A percentile compares a stretch with the other conserved stretches of the same genome.
These are phyloP conservation scores for Triangularia verruculosa DNA, from an alignment of 2,329 filamentous ascomycete genomes.

Conservation along the genomic window DNA sequence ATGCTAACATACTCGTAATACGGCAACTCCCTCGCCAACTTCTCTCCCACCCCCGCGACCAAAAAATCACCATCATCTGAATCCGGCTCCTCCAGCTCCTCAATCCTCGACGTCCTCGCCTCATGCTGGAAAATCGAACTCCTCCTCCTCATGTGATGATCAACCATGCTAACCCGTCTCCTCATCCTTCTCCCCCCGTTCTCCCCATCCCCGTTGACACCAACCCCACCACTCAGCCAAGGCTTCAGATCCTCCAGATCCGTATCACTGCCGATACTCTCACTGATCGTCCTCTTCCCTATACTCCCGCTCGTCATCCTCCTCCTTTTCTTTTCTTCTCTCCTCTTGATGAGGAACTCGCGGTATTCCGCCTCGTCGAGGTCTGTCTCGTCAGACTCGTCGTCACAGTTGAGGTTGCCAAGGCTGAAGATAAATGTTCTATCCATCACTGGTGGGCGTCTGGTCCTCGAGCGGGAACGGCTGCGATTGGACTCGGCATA, in stretches of 20 bases:
- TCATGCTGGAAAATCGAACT: slow-evolving; percentile 40
- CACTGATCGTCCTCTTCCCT: slow-evolving; percentile 53
- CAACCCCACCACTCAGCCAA: slow-evolving; percentile 35
- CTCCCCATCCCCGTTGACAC: slow-evolving; percentile 38
- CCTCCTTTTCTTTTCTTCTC: slow-evolving; percentile 43
- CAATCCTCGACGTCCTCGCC: slow-evolving; percentile 48
- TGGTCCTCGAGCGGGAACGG: slow-evolving; percentile 36
- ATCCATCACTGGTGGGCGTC: slow-evolving; percentile 38
- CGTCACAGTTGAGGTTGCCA: slow-evolving; percentile 43
- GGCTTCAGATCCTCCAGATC: slow-evolving; percentile 42
- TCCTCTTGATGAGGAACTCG: slow-evolving; percentile 40
- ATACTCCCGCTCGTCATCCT: slow-evolving; percentile 52
- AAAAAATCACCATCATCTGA: slow-evolving; percentile 45
- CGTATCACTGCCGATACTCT: slow-evolving; percentile 48
- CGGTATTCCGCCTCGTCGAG: slow-evolving; percentile 37
- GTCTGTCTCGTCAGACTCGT: slow-evolving; percentile 39
- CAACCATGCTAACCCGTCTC: slow-evolving; percentile 39
- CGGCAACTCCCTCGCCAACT: slow-evolving; percentile 48
- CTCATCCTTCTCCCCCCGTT: slow-evolving; percentile 48
- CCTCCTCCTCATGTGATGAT: slow-evolving; percentile 47
- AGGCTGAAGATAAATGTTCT: slow-evolving; percentile 34
- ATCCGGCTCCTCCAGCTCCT: slow-evolving; percentile 53
- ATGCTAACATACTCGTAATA: slow-evolving; percentile 53
- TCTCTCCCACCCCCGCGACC: slow-evolving; percentile 40
- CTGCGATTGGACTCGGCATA: slow-evolving; percentile 42